Evolutionary conservation across 371 early-diverging fungal genomes (phyloP).

Genomic region (Mucor velutinosus): DNA sequence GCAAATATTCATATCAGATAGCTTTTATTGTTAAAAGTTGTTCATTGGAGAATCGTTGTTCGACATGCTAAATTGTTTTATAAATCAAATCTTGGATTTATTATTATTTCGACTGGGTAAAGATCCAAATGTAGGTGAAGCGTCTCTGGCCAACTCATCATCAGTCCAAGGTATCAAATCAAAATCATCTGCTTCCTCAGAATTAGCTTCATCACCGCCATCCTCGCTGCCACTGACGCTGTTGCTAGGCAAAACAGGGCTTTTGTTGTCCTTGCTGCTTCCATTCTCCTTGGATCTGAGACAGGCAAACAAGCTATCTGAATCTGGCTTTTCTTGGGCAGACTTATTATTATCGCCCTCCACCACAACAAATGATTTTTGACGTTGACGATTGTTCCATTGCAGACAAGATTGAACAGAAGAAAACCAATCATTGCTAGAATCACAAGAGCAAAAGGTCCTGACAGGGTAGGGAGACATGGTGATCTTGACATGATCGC

Average conservation of each 20-base stretch:
- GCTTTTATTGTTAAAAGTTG: no score
- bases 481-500: constrained; percentile 87
- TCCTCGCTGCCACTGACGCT: neutral
- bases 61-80: neutral
- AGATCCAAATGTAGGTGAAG: neutral
- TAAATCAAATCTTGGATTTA: constrained; percentile 7
- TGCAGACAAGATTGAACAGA: constrained; percentile 75
- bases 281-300: neutral
- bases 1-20: no score
- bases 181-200: constrained; percentile 12
- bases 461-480: constrained; percentile 87
- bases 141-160: constrained; percentile 19
- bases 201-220: neutral
- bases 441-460: constrained; percentile 48
- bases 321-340: neutral
- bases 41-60: no score
- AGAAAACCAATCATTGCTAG: constrained; percentile 85
- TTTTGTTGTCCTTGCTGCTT: neutral
- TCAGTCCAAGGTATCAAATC: constrained; percentile 31
- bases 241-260: neutral
- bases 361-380: constrained; percentile 68
- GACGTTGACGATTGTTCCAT: constrained; percentile 84
- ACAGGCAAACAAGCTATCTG: constrained; percentile 23
- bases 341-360: constrained; percentile 23
- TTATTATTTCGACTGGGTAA: neutral